Evolutionary conservation across 2,329 filamentous ascomycete genomes (phyloP).

Genomic region (Ophiostoma australiae): DNA sequence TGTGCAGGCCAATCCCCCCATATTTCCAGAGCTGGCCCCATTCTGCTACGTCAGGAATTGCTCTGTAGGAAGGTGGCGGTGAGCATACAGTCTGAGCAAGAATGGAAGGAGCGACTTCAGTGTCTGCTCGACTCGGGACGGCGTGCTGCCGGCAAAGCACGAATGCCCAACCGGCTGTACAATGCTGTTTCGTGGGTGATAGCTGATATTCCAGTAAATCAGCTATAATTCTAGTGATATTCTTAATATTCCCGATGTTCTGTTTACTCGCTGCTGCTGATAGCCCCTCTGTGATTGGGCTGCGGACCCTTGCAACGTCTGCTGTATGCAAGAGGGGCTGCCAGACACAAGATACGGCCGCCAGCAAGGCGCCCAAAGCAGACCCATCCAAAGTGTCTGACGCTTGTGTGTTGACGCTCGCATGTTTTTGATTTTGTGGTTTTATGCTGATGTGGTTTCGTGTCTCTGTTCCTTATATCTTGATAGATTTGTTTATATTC

Average conservation of each 20-base stretch:
- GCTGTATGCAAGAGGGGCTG: background rate
- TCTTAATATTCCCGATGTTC: background rate
- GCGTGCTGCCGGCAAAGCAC: background rate
- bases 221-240: background rate
- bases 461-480: background rate
- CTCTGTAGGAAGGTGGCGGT: background rate
- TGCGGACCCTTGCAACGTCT: background rate
- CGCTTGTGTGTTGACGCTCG: background rate
- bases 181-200: background rate
- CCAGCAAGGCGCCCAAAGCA: background rate
- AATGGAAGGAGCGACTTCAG: background rate
- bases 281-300: background rate
- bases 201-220: background rate
- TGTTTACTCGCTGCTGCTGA: background rate
- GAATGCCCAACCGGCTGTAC: background rate
- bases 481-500: background rate
- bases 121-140: background rate
- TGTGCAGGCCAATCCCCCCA: background rate
- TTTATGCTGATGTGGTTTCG: background rate
- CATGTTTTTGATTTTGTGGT: too few species aligned
- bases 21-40: background rate
- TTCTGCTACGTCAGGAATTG: slow-evolving; percentile 1
- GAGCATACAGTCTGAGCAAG: background rate
- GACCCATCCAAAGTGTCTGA: background rate
- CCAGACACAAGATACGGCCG: background rate